Evolutionary conservation across 768 basidiomycete species (phyloP).

Genomic region (Agaricus sinodeliciosus): DNA sequence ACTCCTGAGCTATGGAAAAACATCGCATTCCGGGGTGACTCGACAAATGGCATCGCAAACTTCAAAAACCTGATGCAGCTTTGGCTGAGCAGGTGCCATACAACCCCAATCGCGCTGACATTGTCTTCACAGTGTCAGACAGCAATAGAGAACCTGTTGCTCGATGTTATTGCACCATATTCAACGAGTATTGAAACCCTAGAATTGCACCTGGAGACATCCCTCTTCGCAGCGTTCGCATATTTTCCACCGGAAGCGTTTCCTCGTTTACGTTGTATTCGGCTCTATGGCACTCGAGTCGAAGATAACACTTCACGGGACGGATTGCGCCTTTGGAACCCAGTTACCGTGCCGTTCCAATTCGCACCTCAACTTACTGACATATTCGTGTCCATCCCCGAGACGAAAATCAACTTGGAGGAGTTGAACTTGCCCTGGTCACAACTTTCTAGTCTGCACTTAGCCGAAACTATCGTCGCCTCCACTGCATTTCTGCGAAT

Average conservation of each 20-base stretch:
- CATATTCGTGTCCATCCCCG: not conserved
- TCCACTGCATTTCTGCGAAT: not conserved
- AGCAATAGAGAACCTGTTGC: not conserved
- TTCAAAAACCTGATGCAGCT: not conserved
- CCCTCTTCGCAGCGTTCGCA: not conserved
- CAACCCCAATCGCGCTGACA: not conserved
- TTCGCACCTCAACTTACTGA: not conserved
- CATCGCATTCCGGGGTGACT: not conserved
- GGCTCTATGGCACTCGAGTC: not conserved
- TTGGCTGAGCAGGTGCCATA: not conserved
- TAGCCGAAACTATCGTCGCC: not conserved
- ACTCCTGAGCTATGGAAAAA: not conserved
- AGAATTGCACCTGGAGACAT: not conserved
- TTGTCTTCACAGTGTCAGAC: not conserved
- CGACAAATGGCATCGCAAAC: not conserved
- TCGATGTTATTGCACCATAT: not conserved
- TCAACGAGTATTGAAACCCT: not conserved
- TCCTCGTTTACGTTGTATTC: not conserved
- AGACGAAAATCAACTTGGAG: not conserved
- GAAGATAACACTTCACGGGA: too few species aligned
- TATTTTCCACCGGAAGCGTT: constrained; percentile 1
- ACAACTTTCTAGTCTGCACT: not conserved
- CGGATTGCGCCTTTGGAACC: not conserved
- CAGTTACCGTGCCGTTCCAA: not conserved
- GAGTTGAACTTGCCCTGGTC: not conserved